Evolutionary conservation across 345 rosid genomes (phyloP).

Genomic region (Stellera chamaejasme): DNA sequence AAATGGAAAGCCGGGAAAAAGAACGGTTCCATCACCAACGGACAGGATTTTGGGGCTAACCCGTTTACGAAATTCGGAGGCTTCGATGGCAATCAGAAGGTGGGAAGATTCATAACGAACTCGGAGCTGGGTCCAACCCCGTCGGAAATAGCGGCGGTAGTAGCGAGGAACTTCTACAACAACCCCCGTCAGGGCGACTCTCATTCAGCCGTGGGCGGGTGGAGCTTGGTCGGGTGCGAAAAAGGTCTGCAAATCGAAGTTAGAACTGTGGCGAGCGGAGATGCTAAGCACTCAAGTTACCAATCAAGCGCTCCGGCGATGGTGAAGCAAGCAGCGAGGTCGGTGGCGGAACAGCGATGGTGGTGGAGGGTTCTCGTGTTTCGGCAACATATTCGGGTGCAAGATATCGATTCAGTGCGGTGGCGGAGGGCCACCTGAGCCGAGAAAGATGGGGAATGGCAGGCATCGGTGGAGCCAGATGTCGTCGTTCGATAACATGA

Average conservation of each 20-base stretch:
- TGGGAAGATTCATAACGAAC: constrained; percentile 32
- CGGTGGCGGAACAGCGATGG: constrained; percentile 36
- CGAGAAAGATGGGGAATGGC: constrained; percentile 20
- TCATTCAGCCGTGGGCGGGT: constrained; percentile 38
- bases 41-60: constrained; percentile 10
- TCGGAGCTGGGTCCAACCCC: constrained; percentile 85
- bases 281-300: constrained; percentile 39
- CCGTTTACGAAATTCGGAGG: constrained; percentile 1
- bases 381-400: constrained; percentile 56
- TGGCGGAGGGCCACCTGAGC: constrained; percentile 15
- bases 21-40: constrained; percentile 1
- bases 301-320: constrained; percentile 13
- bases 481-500: constrained; percentile 22
- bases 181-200: constrained; percentile 30
- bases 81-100: constrained; percentile 23
- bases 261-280: constrained; percentile 80
- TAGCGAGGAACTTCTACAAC: constrained; percentile 31
- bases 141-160: constrained; percentile 67
- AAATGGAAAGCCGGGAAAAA: not conserved
- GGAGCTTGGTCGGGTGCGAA: constrained; percentile 57
- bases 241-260: constrained; percentile 78
- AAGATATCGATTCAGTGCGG: constrained; percentile 72
- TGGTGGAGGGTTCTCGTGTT: constrained; percentile 52
- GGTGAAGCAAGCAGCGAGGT: constrained; percentile 11
- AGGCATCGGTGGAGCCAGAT: constrained; percentile 11